Evolutionary conservation across 495 filamentous ascomycete species (phyloP).

Genomic region (Lasiosphaeriaceae sp.): DNA sequence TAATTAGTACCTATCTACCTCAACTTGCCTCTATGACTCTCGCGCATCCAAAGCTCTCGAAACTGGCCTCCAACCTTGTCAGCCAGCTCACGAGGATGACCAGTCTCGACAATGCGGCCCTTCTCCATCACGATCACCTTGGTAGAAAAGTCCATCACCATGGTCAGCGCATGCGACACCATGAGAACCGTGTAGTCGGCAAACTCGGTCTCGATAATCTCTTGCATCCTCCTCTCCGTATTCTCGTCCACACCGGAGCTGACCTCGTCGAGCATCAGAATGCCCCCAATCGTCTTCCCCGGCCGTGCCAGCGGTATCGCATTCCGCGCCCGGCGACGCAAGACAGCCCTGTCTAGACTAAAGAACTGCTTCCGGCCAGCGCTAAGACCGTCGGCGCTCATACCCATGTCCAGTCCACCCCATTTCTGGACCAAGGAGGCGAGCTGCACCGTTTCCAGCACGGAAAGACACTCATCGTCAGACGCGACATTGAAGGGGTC

Average conservation of each 20-base stretch:
- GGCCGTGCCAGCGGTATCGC: neutral
- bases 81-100: no score
- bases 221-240: conserved; percentile 43
- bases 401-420: conserved; percentile 37
- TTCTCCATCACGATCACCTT: conserved; percentile 42
- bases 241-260: conserved; percentile 42
- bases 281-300: conserved; percentile 17
- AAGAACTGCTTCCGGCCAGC: conserved; percentile 64
- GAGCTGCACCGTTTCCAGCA: conserved; percentile 48
- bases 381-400: conserved; percentile 50
- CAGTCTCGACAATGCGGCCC: conserved; percentile 41
- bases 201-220: conserved; percentile 41
- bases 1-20: no score
- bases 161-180: conserved; percentile 45
- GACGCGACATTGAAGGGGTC: conserved; percentile 33
- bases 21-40: no score
- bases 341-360: conserved; percentile 56
- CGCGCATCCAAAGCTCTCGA: no score
- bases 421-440: conserved; percentile 26
- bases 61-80: no score
- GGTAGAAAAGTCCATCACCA: conserved; percentile 44
- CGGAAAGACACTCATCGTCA: conserved; percentile 40
- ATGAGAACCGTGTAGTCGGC: conserved; percentile 42
- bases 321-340: conserved; percentile 33
- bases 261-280: conserved; percentile 39